phyloP scores from a whole-genome alignment of 371 early-diverging fungal species.

The Mucor piriformis region DNA sequence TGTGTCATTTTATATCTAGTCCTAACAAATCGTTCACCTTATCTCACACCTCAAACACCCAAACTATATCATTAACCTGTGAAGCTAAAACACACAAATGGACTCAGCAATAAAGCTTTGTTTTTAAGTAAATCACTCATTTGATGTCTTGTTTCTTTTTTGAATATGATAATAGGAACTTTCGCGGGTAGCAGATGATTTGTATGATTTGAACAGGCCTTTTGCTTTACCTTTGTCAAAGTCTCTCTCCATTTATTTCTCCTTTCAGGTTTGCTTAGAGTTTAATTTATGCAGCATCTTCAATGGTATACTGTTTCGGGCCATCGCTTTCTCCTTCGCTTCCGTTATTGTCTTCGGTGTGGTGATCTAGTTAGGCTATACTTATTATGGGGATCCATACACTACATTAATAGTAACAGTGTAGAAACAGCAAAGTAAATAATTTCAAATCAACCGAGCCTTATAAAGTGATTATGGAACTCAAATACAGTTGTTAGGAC shows the following conservation, averaged over 20 bases:
- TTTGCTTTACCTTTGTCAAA: slow-evolving; percentile 14
- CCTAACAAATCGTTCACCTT: slow-evolving; percentile 15
- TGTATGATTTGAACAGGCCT: slow-evolving; percentile 11
- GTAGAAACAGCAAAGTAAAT: too few species aligned
- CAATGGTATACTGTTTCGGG: background rate
- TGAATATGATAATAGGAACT: slow-evolving; percentile 11
- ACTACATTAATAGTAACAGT: too few species aligned
- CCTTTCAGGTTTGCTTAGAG: slow-evolving; percentile 8
- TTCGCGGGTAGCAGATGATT: slow-evolving; percentile 4
- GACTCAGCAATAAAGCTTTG: slow-evolving; percentile 7
- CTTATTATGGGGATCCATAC: too few species aligned
- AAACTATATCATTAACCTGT: slow-evolving; percentile 12
- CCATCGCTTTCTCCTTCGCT: background rate
- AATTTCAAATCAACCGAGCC: too few species aligned
- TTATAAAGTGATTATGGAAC: too few species aligned
- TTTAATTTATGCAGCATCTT: slow-evolving; percentile 13
- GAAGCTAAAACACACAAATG: slow-evolving; percentile 7
- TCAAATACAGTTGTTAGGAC: too few species aligned
- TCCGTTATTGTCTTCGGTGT: background rate
- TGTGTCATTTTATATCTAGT: slow-evolving; percentile 18
- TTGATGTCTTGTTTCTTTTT: slow-evolving; percentile 14
- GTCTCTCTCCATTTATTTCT: slow-evolving; percentile 7
- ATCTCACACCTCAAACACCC: slow-evolving; percentile 5
- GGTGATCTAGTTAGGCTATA: too few species aligned
- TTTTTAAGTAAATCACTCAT: slow-evolving; percentile 9